Base-by-base conservation (phyloP, 2,329 filamentous ascomycete genomes). In the Kalaharituber pfeilii region DNA sequence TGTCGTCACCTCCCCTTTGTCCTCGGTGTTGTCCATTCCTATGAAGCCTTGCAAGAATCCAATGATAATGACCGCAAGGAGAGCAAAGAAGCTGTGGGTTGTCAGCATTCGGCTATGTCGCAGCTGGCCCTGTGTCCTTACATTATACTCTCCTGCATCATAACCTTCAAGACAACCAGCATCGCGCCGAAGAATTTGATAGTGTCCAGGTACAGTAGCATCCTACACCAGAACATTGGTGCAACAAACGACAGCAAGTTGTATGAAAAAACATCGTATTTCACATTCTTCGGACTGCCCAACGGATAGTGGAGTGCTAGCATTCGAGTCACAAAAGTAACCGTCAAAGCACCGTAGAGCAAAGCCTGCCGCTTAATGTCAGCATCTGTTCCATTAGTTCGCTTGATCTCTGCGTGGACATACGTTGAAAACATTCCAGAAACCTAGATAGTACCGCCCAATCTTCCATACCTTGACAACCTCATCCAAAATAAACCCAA, bases 361-460 rank as follows among this genome's bases (percentile, higher is more conserved):
- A 60, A 58, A 42, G 78, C 76, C 68, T 98, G 96, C n/a, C n/a
- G n/a, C n/a, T n/a, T n/a, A n/a, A n/a, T n/a, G n/a, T n/a, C n/a
- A n/a, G 73, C 96, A 94, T 24, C 84, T 84, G 64, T 94, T 95
- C 91, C 89, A 96, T 68, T 96, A 98, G 22, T 26, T 26, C 30
- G 11, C n/a, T 11, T 30, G 15, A 36, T 36, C 30, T 9, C 50
- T n/a, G 39, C n/a, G 25, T 5, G 25, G 2, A 15, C 60, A 58
- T 47, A 78, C 76, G 68, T 98, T 98, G 73, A 98, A 94, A 24
- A 84, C 84, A 64, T 94, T 95, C 91, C 91, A 96, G 68, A 98
- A 98, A 20, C 47, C 47, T 53, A 98, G 75, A 65, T 96, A 96
- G 64, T 83, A 84, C 58, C 84, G 78, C 8, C 91, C 91, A 13